Evolutionary conservation across 2,329 filamentous ascomycete species (phyloP), one percentile per base, ranked within the genome.

Genomic region (Trichoderma sp.): DNA sequence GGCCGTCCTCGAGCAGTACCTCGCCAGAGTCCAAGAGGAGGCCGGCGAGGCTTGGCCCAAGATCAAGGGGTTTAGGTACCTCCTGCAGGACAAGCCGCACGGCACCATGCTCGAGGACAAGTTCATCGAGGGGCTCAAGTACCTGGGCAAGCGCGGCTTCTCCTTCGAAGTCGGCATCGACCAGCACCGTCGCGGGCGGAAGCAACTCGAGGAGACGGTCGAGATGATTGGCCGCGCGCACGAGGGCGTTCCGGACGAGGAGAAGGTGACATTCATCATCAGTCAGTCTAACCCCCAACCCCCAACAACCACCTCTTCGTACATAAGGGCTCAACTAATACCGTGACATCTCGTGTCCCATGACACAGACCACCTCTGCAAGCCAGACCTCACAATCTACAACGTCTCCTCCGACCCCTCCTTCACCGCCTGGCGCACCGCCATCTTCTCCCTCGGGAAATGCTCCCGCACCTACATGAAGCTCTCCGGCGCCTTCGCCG

Each of bases 291-390:
- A 24, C 24, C 21, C 3, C 30, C 28, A n/a, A n/a, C n/a, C 43
- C 30, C 15, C 19, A 19, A 24, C 21, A 14, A 24, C n/a, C 15
- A 21, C 48, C 14, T n/a, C 41, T 45, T 21, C 39, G n/a, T n/a
- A n/a, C n/a, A n/a, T n/a, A n/a, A n/a, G n/a, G n/a, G n/a, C n/a
- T n/a, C n/a, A n/a, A n/a, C n/a, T n/a, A n/a, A n/a, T n/a, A n/a
- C n/a, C n/a, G n/a, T n/a, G n/a, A n/a, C n/a, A n/a, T n/a, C n/a
- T n/a, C n/a, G n/a, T n/a, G n/a, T n/a, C n/a, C n/a, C n/a, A n/a
- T n/a, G n/a, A n/a, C n/a, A n/a, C 34, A 17, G 91, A 97, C 76
- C 93, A 97, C 78, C 84, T 97, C 70, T 93, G 92, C 83, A 97
- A 97, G 78, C 93, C 93, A 1, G 88, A 94, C 75, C 80, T 96